Base-by-base conservation (phyloP, 306 rosid species). In the Vigna reflexopilosa region DNA sequence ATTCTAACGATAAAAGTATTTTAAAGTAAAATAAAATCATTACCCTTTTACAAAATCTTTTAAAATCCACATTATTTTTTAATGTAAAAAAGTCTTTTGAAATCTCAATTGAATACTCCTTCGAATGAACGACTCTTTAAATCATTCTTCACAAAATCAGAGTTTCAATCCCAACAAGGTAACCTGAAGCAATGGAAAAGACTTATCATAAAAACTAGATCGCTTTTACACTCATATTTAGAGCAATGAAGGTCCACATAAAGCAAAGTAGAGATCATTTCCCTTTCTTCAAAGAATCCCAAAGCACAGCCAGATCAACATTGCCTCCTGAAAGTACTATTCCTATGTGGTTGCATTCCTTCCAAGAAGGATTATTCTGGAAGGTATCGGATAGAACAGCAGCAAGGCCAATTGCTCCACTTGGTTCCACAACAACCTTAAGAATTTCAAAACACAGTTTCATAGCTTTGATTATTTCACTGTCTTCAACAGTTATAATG, bases 341-440 rank as follows among this genome's bases (percentile, higher is more conserved):
- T 73, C 98, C 98, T 30, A 90, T 85, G 69, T 81, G 81, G 66
- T 75, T 85, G 91, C 95, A 87, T 59, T 87, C 87, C 79, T 94
- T 88, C 91, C 90, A 89, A 56, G 90, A 87, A 72, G 91, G 85
- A 55, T 85, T 86, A 17, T 83, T 85, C 88, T 83, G 89, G 86
- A 94, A 92, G 77, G 87, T 78, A 42, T 90, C 84, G 1, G 98
- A 94, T 67, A 94, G 81, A 83, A 89, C 91, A 72, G 93, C 98
- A 42, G 97, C 98, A 82, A 94, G 91, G 77, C 98, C 97, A 59
- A 94, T 94, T 49, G 97, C 97, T 83, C 98, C 97, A 51, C 98
- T 92, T 47, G 98, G 97, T 81, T 92, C 97, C 5, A 87, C 97
- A 1, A 81, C 97, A 72, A 91, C 87, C 86, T 94, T 94, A 50